These are phyloP conservation scores for Geranomyces variabilis DNA, from an alignment of 192 early-diverging fungal genomes.

Conservation along the genomic window DNA sequence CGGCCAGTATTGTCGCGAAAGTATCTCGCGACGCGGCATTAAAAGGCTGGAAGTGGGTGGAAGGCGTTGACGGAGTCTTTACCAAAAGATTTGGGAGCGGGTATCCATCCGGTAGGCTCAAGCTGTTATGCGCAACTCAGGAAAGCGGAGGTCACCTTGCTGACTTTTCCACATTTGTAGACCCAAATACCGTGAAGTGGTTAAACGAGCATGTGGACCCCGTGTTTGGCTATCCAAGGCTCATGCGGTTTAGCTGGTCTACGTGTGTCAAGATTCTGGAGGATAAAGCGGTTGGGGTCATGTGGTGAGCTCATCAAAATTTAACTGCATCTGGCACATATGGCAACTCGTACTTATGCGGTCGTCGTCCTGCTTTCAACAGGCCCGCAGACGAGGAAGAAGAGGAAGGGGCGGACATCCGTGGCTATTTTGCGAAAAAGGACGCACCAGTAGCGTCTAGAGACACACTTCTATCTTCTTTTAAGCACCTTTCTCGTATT, in stretches of 20 bases:
- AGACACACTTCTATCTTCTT: too few species aligned
- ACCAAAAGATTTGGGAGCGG: constrained; percentile 81
- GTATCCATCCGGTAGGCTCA: constrained; percentile 79
- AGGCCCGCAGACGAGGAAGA: constrained; percentile 26
- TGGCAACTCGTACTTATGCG: neutral
- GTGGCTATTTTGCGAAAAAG: constrained; percentile 27
- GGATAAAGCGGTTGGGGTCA: constrained; percentile 57
- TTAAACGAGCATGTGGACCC: constrained; percentile 73
- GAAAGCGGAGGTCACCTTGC: too few species aligned
- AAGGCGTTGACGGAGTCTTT: constrained; percentile 50
- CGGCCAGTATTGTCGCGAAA: constrained; percentile 96
- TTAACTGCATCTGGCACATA: too few species aligned
- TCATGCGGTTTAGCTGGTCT: constrained; percentile 95
- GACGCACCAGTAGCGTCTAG: too few species aligned
- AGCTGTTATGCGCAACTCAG: too few species aligned
- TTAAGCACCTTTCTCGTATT: too few species aligned
- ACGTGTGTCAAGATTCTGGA: constrained; percentile 79
- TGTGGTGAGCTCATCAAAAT: constrained; percentile 51
- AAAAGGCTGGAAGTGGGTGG: constrained; percentile 68
- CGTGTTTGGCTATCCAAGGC: constrained; percentile 90
- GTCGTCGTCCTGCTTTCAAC: neutral
- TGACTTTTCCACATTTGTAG: constrained; percentile 41
- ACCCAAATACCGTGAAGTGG: constrained; percentile 92
- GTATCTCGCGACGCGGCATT: constrained; percentile 76
- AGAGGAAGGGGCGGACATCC: constrained; percentile 17